phyloP scores from a whole-genome alignment of 2,329 filamentous ascomycete genomes.

The Aspergillus pseudotamarii region DNA sequence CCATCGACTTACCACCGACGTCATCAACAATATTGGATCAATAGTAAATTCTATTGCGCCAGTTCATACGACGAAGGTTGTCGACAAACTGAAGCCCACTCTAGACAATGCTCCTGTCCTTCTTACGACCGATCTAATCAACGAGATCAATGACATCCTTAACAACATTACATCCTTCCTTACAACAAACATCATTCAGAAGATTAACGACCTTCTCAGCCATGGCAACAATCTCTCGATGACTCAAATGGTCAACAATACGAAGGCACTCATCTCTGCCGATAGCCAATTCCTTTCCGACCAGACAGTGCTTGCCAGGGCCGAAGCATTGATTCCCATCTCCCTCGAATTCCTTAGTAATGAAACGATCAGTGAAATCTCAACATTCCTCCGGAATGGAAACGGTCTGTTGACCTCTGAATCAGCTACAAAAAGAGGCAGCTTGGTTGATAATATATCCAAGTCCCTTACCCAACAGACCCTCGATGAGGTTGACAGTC shows the following conservation, averaged over 20 bases:
- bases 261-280: not conserved
- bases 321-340: not conserved
- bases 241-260: not conserved
- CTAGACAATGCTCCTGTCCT: not conserved
- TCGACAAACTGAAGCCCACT: accelerated
- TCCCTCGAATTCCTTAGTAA: not conserved
- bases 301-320: not conserved
- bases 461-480: not conserved
- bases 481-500: not conserved
- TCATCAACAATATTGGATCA: not conserved
- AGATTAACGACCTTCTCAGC: not conserved
- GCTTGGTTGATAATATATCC: not conserved
- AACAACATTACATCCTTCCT: not conserved
- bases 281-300: not conserved
- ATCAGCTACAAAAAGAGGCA: accelerated
- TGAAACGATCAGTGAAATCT: not conserved
- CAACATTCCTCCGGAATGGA: not conserved
- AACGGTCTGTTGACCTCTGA: not conserved
- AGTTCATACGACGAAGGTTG: not conserved
- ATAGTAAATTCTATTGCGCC: not conserved
- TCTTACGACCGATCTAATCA: not conserved
- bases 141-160: not conserved
- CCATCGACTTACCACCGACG: not conserved
- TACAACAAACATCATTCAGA: not conserved
- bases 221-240: not conserved